Percentiles rank a stretch among this genome's conserved stretches.
phyloP scores from a whole-genome alignment of 2,329 filamentous ascomycete genomes.

The Trichoderma harzianum region DNA sequence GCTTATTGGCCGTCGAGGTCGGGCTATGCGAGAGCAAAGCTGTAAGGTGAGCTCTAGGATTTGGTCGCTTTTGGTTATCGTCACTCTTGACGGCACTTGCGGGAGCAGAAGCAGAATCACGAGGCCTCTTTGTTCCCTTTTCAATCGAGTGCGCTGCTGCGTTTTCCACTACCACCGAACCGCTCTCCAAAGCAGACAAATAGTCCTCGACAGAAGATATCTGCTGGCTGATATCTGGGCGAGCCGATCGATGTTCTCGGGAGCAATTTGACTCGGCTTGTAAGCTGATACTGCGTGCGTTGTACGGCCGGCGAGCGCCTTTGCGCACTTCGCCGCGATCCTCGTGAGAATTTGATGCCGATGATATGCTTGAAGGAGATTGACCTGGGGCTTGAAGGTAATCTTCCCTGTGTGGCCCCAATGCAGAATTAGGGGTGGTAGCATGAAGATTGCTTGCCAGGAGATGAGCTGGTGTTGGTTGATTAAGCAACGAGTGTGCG shows the following conservation, averaged over 20 bases:
- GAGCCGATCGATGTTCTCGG: neutral
- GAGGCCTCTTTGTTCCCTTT: constrained; percentile 43
- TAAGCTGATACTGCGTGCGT: neutral
- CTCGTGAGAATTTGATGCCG: neutral
- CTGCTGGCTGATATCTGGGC: neutral
- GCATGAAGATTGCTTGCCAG: constrained; percentile 25
- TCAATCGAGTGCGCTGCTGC: constrained; percentile 24
- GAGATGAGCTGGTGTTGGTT: constrained; percentile 39
- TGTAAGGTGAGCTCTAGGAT: constrained; percentile 25
- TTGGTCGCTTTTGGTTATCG: constrained; percentile 40
- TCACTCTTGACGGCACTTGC: constrained; percentile 47
- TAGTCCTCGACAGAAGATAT: neutral
- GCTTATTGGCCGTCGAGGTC: neutral
- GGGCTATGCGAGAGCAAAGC: constrained; percentile 21
- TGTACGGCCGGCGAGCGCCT: neutral
- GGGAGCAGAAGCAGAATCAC: constrained; percentile 46
- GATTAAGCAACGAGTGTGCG: constrained; percentile 47
- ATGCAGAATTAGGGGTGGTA: neutral
- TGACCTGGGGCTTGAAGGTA: neutral
- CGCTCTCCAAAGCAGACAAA: neutral
- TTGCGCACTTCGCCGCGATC: neutral
- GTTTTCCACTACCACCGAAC: neutral
- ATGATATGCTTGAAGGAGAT: neutral
- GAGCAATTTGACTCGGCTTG: neutral
- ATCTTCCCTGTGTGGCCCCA: neutral